A percentile compares a stretch with the other conserved stretches of the same genome.
These are phyloP conservation scores for Somion occarium DNA, from an alignment of 1,284 basidiomycete genomes.

Conservation along the genomic window DNA sequence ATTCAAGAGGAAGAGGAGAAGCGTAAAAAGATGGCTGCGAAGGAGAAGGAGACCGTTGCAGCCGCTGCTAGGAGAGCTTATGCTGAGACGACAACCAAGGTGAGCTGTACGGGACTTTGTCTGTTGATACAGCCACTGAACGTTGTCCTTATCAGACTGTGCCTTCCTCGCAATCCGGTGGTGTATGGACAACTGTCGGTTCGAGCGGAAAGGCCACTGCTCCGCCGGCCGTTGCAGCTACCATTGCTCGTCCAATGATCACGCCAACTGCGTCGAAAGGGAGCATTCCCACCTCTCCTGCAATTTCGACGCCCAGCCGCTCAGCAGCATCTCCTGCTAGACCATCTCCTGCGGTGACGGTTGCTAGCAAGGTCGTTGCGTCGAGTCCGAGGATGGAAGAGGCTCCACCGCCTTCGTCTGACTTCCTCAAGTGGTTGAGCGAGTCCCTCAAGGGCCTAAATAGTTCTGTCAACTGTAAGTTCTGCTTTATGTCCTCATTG, in stretches of 20 bases:
- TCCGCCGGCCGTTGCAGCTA: conserved; percentile 22
- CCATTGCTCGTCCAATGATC: conserved; percentile 19
- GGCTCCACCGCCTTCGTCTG: conserved; percentile 65
- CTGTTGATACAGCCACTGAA: not conserved
- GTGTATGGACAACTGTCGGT: conserved; percentile 86
- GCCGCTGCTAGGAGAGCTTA: conserved; percentile 66
- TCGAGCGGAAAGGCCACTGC: conserved; percentile 58
- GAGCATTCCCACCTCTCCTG: conserved; percentile 11
- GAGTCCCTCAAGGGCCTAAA: conserved; percentile 87
- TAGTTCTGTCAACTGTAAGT: conserved; percentile 72
- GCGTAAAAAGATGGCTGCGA: conserved; percentile 64
- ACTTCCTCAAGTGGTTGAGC: conserved; percentile 91
- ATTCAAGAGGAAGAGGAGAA: conserved; percentile 97
- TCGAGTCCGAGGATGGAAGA: conserved; percentile 51
- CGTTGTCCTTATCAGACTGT: not conserved
- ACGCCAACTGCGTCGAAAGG: conserved; percentile 22
- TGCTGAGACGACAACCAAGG: conserved; percentile 77
- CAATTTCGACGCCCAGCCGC: conserved; percentile 25
- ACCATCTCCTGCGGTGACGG: conserved; percentile 22
- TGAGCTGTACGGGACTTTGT: conserved; percentile 21
- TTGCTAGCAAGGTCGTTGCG: conserved; percentile 37
- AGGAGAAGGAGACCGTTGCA: conserved; percentile 52
- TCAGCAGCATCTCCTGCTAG: conserved; percentile 23
- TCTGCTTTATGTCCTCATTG: conserved; percentile 5
- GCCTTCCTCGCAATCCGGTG: conserved; percentile 30